Conservation (phyloP, 2,329 filamentous ascomycete species). For the Chrysosphaeria jannelii region DNA sequence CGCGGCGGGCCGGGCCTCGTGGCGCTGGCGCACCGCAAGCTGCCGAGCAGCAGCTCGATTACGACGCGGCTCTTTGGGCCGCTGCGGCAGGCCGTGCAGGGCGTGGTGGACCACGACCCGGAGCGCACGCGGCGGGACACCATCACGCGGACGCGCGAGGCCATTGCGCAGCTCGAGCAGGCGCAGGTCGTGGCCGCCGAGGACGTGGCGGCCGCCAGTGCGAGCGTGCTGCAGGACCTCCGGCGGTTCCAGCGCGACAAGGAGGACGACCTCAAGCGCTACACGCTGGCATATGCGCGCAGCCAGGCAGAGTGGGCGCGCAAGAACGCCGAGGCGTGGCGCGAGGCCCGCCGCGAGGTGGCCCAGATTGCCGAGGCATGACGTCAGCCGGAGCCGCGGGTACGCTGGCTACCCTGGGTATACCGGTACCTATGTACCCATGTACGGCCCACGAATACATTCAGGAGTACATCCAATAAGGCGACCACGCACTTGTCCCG, state of each 20-base stretch:
- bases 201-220: slow-evolving; percentile 79
- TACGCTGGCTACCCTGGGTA: too few relatives aligned
- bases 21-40: slow-evolving; percentile 37
- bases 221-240: slow-evolving; percentile 64
- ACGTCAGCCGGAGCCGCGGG: too few relatives aligned
- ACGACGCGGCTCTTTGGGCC: slow-evolving; percentile 84
- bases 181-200: slow-evolving; percentile 65
- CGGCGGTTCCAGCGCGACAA: slow-evolving; percentile 87
- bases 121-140: slow-evolving; percentile 75
- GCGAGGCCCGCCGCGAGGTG: slow-evolving; percentile 65
- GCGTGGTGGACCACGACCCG: slow-evolving; percentile 85
- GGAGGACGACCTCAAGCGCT: slow-evolving; percentile 61
- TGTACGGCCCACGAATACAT: not conserved
- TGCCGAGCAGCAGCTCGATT: slow-evolving; percentile 60
- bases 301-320: slow-evolving; percentile 86
- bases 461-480: slow-evolving; percentile 12
- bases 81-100: slow-evolving; percentile 82
- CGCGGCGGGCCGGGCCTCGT: not conserved
- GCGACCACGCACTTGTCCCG: slow-evolving; percentile 40
- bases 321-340: slow-evolving; percentile 75
- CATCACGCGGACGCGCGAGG: slow-evolving; percentile 86
- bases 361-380: slow-evolving; percentile 48
- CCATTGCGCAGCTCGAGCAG: slow-evolving; percentile 61
- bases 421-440: too few relatives aligned
- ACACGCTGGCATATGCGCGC: slow-evolving; percentile 64